Evolutionary conservation across 129 eudicot genomes (phyloP).

Genomic region (Gnaphalium uliginosum): DNA sequence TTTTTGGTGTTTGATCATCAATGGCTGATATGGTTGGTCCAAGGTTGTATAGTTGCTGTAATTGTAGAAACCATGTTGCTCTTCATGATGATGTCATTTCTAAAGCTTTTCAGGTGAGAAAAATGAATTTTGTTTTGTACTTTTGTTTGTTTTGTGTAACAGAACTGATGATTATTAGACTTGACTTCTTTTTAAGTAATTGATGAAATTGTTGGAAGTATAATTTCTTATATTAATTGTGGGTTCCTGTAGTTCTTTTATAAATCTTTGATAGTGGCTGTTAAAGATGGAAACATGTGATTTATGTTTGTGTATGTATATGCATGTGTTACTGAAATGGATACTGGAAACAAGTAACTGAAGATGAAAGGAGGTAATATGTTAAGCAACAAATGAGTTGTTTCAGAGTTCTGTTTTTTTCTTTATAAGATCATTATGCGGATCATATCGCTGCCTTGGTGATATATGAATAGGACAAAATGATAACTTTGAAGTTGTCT

Average conservation of each 20-base stretch:
- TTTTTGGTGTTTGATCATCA: conserved; percentile 29
- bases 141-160: background rate
- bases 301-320: background rate
- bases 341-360: conserved; percentile 2
- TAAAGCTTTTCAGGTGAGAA: conserved; percentile 64
- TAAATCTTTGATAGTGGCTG: background rate
- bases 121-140: conserved; percentile 3
- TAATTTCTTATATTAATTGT: conserved; percentile 15
- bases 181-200: background rate
- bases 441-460: background rate
- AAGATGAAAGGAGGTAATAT: conserved; percentile 12
- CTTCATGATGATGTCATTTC: conserved; percentile 79
- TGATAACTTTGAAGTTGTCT: background rate
- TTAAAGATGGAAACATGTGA: background rate
- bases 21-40: conserved; percentile 83
- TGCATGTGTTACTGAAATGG: conserved; percentile 17
- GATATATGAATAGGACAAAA: background rate
- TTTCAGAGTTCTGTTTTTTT: conserved; percentile 3
- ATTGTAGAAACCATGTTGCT: conserved; percentile 76
- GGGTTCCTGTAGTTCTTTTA: conserved; percentile 1
- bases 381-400: conserved; percentile 3
- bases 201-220: conserved; percentile 12
- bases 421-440: background rate
- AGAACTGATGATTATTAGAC: background rate
- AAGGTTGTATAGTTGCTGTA: conserved; percentile 71